Base-by-base conservation (phyloP, 2,329 filamentous ascomycete genomes). In the Fusarium luffae region DNA sequence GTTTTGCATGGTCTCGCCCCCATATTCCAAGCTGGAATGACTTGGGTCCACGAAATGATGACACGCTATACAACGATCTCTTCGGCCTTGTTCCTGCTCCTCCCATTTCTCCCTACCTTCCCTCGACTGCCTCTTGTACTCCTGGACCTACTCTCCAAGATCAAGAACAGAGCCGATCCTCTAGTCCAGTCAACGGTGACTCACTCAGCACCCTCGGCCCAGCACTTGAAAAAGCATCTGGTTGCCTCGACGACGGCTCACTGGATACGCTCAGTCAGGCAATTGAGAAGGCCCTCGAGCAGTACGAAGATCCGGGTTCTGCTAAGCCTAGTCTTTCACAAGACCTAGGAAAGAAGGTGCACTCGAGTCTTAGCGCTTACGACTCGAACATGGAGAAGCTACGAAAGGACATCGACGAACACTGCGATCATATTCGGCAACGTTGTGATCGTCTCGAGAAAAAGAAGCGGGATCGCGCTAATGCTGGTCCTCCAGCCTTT, bases 191-290 rank as follows among this genome's bases (percentile, higher is more conserved):
- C 1, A 9, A n/a, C 4, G 16, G 11, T 9, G 32, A 37, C 5
- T 11, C 32, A 18, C 16, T n/a, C 9, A n/a, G 13, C 7, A 32
- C 30, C 13, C 7, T 32, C 30, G 14, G 13, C 13, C 3, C 16
- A 32, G 13, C 30, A 16, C 0, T 32, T 1, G 30, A 4, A 0
- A 32, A 32, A 8, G 30, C 30, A 8, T 14, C 12, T 14, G 2
- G 6, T 13, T 30, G 12, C 1, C 28, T 30, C 13, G 28, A 14
- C 13, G 13, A 14, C 13, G 30, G 2, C 30, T 32, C 30, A 32
- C 13, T 32, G 3, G 0, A 3, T 0, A 32, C 30, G 8, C 7
- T 8, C 0, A 32, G 34, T 37, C 5, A n/a, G 2, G 9, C 9
- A 10, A 3, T 18, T 10, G 32, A 10, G 4, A 34, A 34, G 3